Evolutionary conservation across 148 eudicot species (phyloP).

Genomic region (Silene conica): DNA sequence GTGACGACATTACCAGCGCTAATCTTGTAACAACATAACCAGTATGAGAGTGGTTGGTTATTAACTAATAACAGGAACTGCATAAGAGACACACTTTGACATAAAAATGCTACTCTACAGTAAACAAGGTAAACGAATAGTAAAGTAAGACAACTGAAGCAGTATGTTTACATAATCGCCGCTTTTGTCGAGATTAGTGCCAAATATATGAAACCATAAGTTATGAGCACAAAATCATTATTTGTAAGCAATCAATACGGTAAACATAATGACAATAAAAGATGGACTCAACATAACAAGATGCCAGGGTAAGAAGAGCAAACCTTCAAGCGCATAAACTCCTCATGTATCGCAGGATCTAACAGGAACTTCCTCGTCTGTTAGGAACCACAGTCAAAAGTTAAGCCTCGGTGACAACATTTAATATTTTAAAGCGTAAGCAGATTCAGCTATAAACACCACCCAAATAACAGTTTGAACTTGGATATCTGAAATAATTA

Average conservation of each 20-base stretch:
- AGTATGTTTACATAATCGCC: too few species aligned
- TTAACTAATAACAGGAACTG: too few species aligned
- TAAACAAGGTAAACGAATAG: not conserved
- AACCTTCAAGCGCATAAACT: constrained; percentile 92
- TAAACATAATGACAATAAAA: not conserved
- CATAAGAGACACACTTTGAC: not conserved
- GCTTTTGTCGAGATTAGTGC: too few species aligned
- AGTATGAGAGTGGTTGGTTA: too few species aligned
- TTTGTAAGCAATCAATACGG: too few species aligned
- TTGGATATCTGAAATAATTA: too few species aligned
- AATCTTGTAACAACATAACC: not conserved
- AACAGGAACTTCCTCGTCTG: constrained; percentile 87
- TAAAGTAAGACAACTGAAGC: too few species aligned
- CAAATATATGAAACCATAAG: not conserved
- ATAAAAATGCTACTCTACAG: not conserved
- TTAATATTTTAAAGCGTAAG: too few species aligned
- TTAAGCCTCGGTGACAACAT: not conserved
- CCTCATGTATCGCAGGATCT: constrained; percentile 99
- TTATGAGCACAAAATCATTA: not conserved
- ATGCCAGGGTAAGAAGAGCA: constrained; percentile 7
- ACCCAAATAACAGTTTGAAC: not conserved
- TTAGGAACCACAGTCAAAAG: constrained; percentile 12
- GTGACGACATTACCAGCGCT: not conserved
- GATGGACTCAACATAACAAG: not conserved
- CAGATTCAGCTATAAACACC: not conserved